Evolutionary conservation across 805 yeast species (phyloP).

Genomic region (Metschnikowia kofuensis): DNA sequence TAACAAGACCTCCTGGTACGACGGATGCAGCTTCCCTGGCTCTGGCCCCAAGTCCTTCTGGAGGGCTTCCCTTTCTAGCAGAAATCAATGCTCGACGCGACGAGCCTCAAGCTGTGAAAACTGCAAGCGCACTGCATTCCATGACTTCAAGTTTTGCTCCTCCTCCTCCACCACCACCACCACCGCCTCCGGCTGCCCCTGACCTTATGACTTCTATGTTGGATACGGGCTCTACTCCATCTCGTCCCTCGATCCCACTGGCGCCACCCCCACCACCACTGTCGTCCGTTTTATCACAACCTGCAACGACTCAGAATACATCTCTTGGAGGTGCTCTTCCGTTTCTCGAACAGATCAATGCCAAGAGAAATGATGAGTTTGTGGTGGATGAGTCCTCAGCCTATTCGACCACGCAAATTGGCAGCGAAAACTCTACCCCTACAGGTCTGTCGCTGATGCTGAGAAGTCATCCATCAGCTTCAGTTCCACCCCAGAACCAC

Average conservation of each 20-base stretch:
- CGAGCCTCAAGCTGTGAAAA: constrained; percentile 4
- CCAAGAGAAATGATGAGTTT: constrained; percentile 44
- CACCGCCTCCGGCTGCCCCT: constrained; percentile 15
- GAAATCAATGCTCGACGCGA: constrained; percentile 16
- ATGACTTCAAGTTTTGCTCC: not conserved
- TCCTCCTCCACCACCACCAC: constrained; percentile 14
- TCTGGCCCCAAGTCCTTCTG: constrained; percentile 12
- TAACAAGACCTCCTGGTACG: not conserved
- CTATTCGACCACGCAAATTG: constrained; percentile 7
- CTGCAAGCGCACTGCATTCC: not conserved
- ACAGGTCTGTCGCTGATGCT: too few relatives aligned
- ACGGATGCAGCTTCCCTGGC: not conserved
- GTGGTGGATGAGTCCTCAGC: constrained; percentile 37
- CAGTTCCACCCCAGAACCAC: constrained; percentile 39
- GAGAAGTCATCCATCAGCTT: constrained; percentile 14
- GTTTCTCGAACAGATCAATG: constrained; percentile 49
- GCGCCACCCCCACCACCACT: constrained; percentile 24
- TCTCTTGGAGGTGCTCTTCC: constrained; percentile 41
- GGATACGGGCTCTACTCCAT: too few relatives aligned
- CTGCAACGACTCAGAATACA: constrained; percentile 19
- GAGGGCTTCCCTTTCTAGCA: constrained; percentile 17
- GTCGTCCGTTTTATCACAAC: constrained; percentile 15
- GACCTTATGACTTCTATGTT: too few relatives aligned
- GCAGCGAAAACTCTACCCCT: constrained; percentile 7
- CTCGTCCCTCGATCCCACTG: not conserved